Conservation (phyloP, 352 stramenopile species). For the Plasmopara viticola region DNA sequence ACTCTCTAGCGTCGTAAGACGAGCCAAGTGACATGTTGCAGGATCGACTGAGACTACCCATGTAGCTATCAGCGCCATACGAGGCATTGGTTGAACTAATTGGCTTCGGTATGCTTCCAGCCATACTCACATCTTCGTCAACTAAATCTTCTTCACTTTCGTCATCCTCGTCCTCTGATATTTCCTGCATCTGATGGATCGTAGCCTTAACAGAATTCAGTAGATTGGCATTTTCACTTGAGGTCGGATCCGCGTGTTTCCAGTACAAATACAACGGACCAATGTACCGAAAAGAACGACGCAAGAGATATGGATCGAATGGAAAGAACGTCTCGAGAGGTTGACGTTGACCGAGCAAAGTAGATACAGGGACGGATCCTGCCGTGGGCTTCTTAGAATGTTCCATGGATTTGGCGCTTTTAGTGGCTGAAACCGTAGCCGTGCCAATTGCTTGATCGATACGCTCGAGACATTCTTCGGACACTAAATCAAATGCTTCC, state of each 20-base stretch:
- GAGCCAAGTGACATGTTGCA: slow-evolving; percentile 54
- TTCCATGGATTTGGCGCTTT: slow-evolving; percentile 60
- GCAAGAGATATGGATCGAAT: slow-evolving; percentile 96
- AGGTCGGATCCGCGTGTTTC: slow-evolving; percentile 83
- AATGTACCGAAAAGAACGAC: slow-evolving; percentile 90
- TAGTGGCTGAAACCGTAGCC: slow-evolving; percentile 30
- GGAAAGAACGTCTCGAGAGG: slow-evolving; percentile 92
- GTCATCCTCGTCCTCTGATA: slow-evolving; percentile 34
- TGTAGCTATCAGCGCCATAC: slow-evolving; percentile 43
- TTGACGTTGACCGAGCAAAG: slow-evolving; percentile 47
- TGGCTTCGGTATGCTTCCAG: slow-evolving; percentile 33
- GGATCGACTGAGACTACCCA: slow-evolving; percentile 40
- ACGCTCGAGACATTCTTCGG: slow-evolving; percentile 63
- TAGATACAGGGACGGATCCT: slow-evolving; percentile 22
- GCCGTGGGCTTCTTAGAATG: slow-evolving; percentile 43
- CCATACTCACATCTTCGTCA: slow-evolving; percentile 57
- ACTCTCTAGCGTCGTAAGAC: slow-evolving; percentile 42
- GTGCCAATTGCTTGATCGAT: slow-evolving; percentile 66
- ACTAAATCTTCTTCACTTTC: slow-evolving; percentile 37
- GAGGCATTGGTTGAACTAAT: slow-evolving; percentile 16
- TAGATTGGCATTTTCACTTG: slow-evolving; percentile 57
- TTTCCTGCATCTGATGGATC: slow-evolving; percentile 49
- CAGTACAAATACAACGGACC: slow-evolving; percentile 92
- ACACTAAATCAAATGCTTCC: slow-evolving; percentile 71
- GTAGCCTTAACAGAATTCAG: slow-evolving; percentile 57